Evolutionary conservation across 768 basidiomycete genomes (phyloP).

Genomic region (Pholiota molesta): DNA sequence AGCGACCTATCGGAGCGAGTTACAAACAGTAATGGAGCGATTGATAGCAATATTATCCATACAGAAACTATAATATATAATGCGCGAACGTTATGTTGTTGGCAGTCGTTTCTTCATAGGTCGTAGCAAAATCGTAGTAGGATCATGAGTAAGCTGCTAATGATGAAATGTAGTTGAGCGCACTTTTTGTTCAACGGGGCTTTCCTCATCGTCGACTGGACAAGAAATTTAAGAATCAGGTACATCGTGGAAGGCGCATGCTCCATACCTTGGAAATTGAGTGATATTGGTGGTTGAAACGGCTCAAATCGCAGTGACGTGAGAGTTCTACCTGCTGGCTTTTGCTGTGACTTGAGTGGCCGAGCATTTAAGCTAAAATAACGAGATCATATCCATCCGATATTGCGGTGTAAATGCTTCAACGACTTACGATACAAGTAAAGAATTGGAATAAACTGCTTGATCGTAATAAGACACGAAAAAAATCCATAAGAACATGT

Average conservation of each 20-base stretch:
- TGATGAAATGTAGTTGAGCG: no score
- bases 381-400: not conserved
- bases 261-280: not conserved
- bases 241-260: no score
- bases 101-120: no score
- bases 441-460: slow-evolving; percentile 22
- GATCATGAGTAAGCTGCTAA: no score
- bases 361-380: not conserved
- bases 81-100: no score
- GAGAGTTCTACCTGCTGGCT: not conserved
- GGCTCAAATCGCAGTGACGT: not conserved
- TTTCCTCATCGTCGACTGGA: no score
- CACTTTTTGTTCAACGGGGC: no score
- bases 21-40: no score
- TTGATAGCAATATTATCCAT: not conserved
- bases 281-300: not conserved
- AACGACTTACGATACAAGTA: slow-evolving; percentile 19
- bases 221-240: no score
- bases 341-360: not conserved
- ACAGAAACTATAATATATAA: not conserved
- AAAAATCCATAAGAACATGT: not conserved
- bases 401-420: not conserved
- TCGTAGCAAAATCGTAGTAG: no score
- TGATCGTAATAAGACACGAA: not conserved
- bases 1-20: no score